phyloP scores from a whole-genome alignment of 345 rosid species.

The Gossypium sturtianum region DNA sequence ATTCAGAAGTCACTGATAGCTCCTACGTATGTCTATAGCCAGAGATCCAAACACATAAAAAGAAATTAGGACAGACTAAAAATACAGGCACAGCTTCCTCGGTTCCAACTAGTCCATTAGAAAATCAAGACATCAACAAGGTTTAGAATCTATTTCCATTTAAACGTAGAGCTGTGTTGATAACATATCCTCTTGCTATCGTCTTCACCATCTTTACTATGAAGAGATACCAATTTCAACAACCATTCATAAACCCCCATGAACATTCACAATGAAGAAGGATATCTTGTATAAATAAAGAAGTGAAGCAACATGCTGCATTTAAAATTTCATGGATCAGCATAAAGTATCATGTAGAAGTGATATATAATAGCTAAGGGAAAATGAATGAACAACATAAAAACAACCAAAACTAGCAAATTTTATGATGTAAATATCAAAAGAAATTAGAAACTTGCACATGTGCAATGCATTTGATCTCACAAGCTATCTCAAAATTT shows the following conservation, averaged over 20 bases:
- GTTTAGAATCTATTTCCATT: constrained; percentile 6
- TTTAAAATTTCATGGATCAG: constrained; percentile 15
- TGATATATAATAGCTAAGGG: not conserved
- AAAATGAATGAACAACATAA: not conserved
- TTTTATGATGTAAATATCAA: not conserved
- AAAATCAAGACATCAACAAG: not conserved
- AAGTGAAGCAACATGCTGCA: constrained; percentile 21
- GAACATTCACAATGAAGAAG: constrained; percentile 13
- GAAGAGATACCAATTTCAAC: constrained; percentile 27
- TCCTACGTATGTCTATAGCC: constrained; percentile 12
- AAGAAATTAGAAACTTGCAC: not conserved
- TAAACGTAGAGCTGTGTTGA: not conserved
- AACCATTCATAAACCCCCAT: constrained; percentile 31
- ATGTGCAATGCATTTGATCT: not conserved
- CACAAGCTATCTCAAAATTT: not conserved
- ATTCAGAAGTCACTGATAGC: not conserved
- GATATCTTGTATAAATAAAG: constrained; percentile 1
- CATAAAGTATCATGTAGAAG: constrained; percentile 3
- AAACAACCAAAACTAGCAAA: not conserved
- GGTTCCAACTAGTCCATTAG: constrained; percentile 16
- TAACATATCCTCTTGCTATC: constrained; percentile 18
- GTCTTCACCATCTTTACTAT: constrained; percentile 19
- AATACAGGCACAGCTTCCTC: constrained; percentile 8
- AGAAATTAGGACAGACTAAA: constrained; percentile 8
- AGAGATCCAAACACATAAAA: constrained; percentile 1